Evolutionary conservation across 768 basidiomycete species (phyloP), one percentile per base, ranked within the genome.

Genomic region (Kwoniella sp.): DNA sequence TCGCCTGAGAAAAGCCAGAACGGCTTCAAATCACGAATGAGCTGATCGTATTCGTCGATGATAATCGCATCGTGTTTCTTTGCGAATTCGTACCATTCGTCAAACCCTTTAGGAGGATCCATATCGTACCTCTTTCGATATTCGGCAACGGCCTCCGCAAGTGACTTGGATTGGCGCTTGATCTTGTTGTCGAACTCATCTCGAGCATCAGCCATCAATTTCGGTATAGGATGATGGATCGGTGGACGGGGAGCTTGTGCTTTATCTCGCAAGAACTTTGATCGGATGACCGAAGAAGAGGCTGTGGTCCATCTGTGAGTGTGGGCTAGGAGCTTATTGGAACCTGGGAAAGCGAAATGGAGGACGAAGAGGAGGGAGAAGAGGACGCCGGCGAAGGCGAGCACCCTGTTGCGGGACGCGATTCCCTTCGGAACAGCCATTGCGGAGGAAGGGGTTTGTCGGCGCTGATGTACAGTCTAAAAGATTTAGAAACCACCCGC

Each of bases 21-120:
- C 0, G 94, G 93, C 24, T 84, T 86, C 54, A 99, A 80, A 76
- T 98, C 95, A 56, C 84, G 83, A 33, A 85, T 74, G n/a, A 95
- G 83, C 63, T 80, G 80, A 65, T 82, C 91, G 72, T 92, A 97
- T 77, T 98, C 95, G 78, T 98, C 95, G 4, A 90, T 83, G 80
- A 98, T 86, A 70, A 87, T 85, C 51, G 90, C 88, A 6, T 85
- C 81, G 79, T 91, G 85, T 60, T 86, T 82, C 77, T 84, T 81
- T 15, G 88, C 90, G 79, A 92, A 97, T 49, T 80, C 76, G 85
- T 87, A 80, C 80, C 81, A 81, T 44, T 78, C 73, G 52, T 79
- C 78, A 55, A 79, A 79, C 1, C 78, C 78, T 52, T 76, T 76
- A 3, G 80, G 80, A 12, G 80, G 80, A 3, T 63, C 53, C 54